Conservation (phyloP, 495 filamentous ascomycete genomes). For the Lophiostoma macrostomum region DNA sequence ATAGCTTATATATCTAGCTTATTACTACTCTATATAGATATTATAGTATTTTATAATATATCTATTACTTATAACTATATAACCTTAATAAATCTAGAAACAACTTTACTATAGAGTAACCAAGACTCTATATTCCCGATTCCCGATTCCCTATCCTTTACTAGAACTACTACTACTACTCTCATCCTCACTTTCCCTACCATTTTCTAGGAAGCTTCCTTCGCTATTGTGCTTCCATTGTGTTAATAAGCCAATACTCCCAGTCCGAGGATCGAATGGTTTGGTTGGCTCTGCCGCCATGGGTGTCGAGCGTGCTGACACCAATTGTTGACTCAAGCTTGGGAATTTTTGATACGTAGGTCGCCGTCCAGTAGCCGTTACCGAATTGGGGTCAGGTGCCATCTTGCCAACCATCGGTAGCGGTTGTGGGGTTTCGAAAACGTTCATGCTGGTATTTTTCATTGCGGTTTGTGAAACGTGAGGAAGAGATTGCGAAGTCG, state of each 20-base stretch:
- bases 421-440: background rate
- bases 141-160: too few relatives aligned
- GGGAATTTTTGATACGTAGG: slow-evolving; percentile 7
- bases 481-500: slow-evolving; percentile 8
- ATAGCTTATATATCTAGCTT: too few relatives aligned
- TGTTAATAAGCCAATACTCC: slow-evolving; percentile 1
- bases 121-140: too few relatives aligned
- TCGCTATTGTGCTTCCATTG: background rate
- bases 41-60: too few relatives aligned
- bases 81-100: too few relatives aligned
- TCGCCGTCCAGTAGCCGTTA: background rate
- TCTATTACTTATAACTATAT: too few relatives aligned
- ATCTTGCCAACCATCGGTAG: too few relatives aligned
- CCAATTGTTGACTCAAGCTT: slow-evolving; percentile 9
- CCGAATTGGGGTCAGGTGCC: background rate
- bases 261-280: slow-evolving; percentile 5
- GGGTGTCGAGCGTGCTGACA: slow-evolving; percentile 1
- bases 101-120: too few relatives aligned
- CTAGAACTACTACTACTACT: slow-evolving; percentile 7
- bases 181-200: background rate
- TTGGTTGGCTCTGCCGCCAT: background rate
- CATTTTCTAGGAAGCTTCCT: slow-evolving; percentile 4
- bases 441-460: background rate
- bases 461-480: background rate
- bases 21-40: too few relatives aligned